phyloP scores from a whole-genome alignment of 352 stramenopile species.

The Phytophthora chlamydospora region DNA sequence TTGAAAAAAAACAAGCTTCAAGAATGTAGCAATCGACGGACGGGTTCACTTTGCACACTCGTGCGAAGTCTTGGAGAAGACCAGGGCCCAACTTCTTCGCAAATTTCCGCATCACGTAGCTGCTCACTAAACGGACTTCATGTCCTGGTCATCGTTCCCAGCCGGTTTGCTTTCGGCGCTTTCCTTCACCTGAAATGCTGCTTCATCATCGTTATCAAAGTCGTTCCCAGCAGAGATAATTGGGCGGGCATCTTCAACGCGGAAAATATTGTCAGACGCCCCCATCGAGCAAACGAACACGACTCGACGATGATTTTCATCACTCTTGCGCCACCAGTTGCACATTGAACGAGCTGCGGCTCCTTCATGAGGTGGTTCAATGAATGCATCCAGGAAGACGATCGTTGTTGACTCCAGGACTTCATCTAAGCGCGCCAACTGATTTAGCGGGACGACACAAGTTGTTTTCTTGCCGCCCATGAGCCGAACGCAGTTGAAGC shows the following conservation, averaged over 20 bases:
- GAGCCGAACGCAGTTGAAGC: not conserved
- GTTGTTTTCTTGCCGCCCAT: not conserved
- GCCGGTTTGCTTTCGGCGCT: not conserved
- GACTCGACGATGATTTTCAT: not conserved
- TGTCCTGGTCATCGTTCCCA: not conserved
- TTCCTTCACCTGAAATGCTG: not conserved
- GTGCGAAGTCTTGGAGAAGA: not conserved
- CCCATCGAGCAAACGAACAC: constrained; percentile 1
- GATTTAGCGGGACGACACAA: not conserved
- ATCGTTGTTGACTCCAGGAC: not conserved
- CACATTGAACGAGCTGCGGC: not conserved
- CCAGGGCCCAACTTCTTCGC: not conserved
- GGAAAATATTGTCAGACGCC: not conserved
- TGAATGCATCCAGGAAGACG: constrained; percentile 1
- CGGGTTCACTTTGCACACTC: constrained; percentile 2
- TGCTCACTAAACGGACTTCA: constrained; percentile 5
- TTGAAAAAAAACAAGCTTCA: constrained; percentile 3
- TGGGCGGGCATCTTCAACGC: not conserved
- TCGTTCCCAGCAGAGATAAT: too few relatives aligned
- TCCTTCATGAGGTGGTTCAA: not conserved
- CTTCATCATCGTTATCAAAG: too few relatives aligned
- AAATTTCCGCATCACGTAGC: constrained; percentile 2
- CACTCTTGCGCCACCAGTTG: not conserved
- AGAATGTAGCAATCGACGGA: constrained; percentile 1
- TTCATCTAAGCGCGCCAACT: not conserved